A percentile compares a stretch with the other conserved stretches of the same genome.
Evolutionary conservation across 305 asterid species (phyloP).

Genomic region (Fraxinus latifolia): DNA sequence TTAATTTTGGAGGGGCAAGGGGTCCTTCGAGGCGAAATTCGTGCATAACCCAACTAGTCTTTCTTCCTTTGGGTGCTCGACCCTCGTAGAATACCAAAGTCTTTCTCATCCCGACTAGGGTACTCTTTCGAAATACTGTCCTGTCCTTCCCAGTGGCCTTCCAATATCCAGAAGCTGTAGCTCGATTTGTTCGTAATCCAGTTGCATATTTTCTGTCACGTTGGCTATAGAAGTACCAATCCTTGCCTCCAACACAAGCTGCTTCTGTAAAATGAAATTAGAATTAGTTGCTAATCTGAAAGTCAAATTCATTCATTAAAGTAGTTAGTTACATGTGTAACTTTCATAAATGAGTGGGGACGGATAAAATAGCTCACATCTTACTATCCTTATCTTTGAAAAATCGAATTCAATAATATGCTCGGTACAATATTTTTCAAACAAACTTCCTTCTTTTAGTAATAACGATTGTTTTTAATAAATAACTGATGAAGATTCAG

Average conservation of each 20-base stretch:
- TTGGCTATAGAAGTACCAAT: conserved; percentile 81
- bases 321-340: neutral
- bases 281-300: neutral
- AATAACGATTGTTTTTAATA: neutral
- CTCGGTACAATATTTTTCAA: neutral
- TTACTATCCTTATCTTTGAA: neutral
- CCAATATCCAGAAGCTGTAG: conserved; percentile 86
- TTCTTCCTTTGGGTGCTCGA: conserved; percentile 74
- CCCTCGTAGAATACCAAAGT: conserved; percentile 73
- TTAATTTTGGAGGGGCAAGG: conserved; percentile 27
- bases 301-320: neutral
- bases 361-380: neutral
- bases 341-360: neutral
- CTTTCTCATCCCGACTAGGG: conserved; percentile 66
- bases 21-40: conserved; percentile 55
- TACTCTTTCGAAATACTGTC: conserved; percentile 42
- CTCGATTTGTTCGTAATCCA: conserved; percentile 76
- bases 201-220: conserved; percentile 84
- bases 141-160: conserved; percentile 95
- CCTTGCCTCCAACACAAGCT: conserved; percentile 81
- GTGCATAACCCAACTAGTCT: conserved; percentile 74
- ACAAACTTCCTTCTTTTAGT: neutral
- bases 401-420: neutral
- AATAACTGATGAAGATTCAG: neutral
- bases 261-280: conserved; percentile 30